Evolutionary conservation across 352 stramenopile genomes (phyloP).

Genomic region (Pythium aquatile): DNA sequence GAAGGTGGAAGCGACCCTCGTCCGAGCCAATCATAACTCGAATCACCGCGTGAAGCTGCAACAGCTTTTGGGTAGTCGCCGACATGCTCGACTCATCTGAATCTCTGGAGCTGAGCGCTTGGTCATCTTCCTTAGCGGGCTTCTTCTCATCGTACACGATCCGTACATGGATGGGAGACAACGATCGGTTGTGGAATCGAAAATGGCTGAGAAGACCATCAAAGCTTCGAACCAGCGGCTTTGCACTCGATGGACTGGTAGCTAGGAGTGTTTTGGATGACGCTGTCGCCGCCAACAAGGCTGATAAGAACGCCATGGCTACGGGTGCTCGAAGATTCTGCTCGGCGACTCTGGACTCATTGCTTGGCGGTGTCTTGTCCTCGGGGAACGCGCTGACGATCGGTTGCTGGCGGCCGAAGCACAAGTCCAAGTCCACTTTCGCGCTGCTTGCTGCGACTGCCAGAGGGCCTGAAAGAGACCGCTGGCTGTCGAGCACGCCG

Average conservation of each 20-base stretch:
- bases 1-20: constrained; percentile 23
- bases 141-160: constrained; percentile 88
- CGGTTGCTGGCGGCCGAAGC: constrained; percentile 43
- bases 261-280: constrained; percentile 2
- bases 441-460: constrained; percentile 29
- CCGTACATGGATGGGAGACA: constrained; percentile 91
- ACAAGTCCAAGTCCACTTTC: constrained; percentile 46
- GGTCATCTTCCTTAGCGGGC: constrained; percentile 18
- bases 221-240: constrained; percentile 41
- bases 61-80: not conserved
- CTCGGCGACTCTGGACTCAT: not conserved
- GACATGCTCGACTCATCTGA: not conserved
- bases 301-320: constrained; percentile 21
- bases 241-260: not conserved
- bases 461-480: constrained; percentile 43
- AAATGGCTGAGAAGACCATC: constrained; percentile 85
- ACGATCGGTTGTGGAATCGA: constrained; percentile 85
- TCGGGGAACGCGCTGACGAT: not conserved
- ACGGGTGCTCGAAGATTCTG: not conserved
- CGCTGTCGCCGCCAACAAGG: constrained; percentile 4
- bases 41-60: constrained; percentile 23
- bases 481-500: constrained; percentile 82
- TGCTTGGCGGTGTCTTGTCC: not conserved
- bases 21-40: constrained; percentile 21
- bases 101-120: not conserved